Percentiles rank a stretch among this genome's conserved stretches.
These are phyloP conservation scores for Exophiala viscosa DNA, from an alignment of 2,329 filamentous ascomycete genomes.

Conservation along the genomic window DNA sequence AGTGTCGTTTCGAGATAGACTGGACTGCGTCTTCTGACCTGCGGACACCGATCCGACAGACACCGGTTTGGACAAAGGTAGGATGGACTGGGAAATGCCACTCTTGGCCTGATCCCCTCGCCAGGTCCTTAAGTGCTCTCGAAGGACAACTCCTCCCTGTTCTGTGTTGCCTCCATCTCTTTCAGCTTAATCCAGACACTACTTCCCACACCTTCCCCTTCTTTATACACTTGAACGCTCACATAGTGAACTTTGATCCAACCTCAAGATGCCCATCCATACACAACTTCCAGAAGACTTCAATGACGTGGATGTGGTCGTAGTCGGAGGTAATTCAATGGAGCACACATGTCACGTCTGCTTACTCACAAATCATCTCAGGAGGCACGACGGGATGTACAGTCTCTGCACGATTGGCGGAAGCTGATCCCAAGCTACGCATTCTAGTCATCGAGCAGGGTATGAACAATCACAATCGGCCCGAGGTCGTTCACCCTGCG, in stretches of 20 bases:
- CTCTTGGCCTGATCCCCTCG: too few species aligned
- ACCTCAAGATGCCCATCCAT: constrained; percentile 1
- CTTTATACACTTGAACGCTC: too few species aligned
- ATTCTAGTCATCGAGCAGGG: constrained; percentile 55
- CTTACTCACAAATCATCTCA: constrained; percentile 17
- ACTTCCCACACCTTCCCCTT: too few species aligned
- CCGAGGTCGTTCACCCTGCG: constrained; percentile 50
- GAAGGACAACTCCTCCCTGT: too few species aligned
- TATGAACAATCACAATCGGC: constrained; percentile 50
- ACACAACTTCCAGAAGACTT: constrained; percentile 13
- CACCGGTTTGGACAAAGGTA: too few species aligned
- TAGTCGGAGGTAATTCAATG: constrained; percentile 43
- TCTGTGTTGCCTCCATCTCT: too few species aligned
- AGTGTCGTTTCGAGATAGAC: too few species aligned
- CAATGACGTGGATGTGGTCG: constrained; percentile 50
- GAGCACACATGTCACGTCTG: not conserved
- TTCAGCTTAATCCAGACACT: too few species aligned
- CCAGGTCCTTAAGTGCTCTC: too few species aligned
- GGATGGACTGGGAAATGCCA: too few species aligned
- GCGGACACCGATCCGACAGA: too few species aligned
- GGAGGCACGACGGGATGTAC: constrained; percentile 50
- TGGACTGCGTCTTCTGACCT: too few species aligned
- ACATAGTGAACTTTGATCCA: not conserved
- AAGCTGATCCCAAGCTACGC: constrained; percentile 48
- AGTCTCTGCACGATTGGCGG: constrained; percentile 49